Evolutionary conservation across 805 yeast species (phyloP), one percentile per base, ranked within the genome.

Genomic region (Nakazawaea molendinolei): DNA sequence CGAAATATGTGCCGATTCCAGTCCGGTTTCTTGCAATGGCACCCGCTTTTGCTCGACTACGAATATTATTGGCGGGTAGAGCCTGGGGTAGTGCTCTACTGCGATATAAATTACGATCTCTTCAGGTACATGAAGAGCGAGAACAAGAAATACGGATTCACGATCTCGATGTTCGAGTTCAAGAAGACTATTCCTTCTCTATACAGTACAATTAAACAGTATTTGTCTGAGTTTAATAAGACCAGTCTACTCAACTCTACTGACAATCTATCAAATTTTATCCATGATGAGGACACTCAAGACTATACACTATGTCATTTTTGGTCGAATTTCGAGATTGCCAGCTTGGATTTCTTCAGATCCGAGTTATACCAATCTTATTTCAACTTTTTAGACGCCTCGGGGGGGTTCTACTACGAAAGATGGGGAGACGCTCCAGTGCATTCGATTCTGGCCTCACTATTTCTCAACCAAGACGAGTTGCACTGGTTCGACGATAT

Each of bases 341-440:
- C 83, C 2, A 75, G 79, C 40, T 56, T 84, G 32, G 78, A 76
- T 28, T 71, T 84, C 39, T 79, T 72, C 67, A 63, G 86, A 45
- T 63, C 74, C 1, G 56, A 63, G 18, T 59, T 71, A 8, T 84
- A 82, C 58, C 63, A 69, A 29, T 62, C 65, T 8, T 82, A 70
- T 56, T 83, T 82, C 50, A 63, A 79, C 17, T 62, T 63, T 52
- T 60, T 85, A 30, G 95, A 85, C 53, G 46, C 54, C 22, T 60
- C 72, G 5, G 94, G 92, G 37, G 94, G 94, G 0, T 84, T 85
- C 55, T 85, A 74, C 54, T 83, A 84, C 52, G 92, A 86, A 60
- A 68, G 95, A 46, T 86, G 95, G 95, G 95, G 95, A 12, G 95
- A 86, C 48, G 76, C 75, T 5, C 76, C 76, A 1, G 53, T 71